Evolutionary conservation across 805 yeast genomes (phyloP).

Genomic region (Millerozyma acaciae): DNA sequence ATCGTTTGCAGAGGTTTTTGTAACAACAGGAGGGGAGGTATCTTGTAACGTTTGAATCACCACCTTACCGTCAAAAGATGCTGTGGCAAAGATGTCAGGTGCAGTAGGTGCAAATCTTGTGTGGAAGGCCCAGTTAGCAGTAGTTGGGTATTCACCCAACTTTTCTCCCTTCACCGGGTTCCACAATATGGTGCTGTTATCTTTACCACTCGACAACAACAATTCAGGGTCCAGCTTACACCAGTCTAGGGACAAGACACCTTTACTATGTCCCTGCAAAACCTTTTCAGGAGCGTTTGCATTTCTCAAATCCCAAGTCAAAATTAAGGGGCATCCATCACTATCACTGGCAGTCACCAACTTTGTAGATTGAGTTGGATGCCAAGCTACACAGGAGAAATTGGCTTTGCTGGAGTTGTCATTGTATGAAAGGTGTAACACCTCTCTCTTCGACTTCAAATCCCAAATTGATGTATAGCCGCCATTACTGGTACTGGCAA

Average conservation of each 20-base stretch:
- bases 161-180: constrained; percentile 72
- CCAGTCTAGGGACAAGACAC: constrained; percentile 92
- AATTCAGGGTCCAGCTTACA: constrained; percentile 75
- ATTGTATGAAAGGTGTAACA: constrained; percentile 73
- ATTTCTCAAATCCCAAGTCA: constrained; percentile 93
- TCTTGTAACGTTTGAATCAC: constrained; percentile 85
- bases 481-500: constrained; percentile 83
- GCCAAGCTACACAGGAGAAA: constrained; percentile 88
- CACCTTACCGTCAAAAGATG: constrained; percentile 83
- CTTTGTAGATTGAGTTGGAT: constrained; percentile 82
- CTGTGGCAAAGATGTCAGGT: constrained; percentile 87
- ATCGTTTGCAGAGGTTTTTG: constrained; percentile 47
- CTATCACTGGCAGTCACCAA: constrained; percentile 83
- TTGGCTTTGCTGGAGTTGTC: constrained; percentile 56
- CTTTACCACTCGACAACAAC: constrained; percentile 88
- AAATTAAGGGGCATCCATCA: constrained; percentile 73
- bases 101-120: constrained; percentile 81
- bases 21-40: constrained; percentile 55
- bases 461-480: constrained; percentile 95
- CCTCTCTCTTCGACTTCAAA: constrained; percentile 80
- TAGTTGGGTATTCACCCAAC: constrained; percentile 84
- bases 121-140: constrained; percentile 92
- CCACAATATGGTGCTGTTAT: constrained; percentile 85
- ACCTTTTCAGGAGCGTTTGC: constrained; percentile 83
- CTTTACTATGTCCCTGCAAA: constrained; percentile 78